phyloP scores from a whole-genome alignment of 192 early-diverging fungal genomes.

The Physocladia obscura region DNA sequence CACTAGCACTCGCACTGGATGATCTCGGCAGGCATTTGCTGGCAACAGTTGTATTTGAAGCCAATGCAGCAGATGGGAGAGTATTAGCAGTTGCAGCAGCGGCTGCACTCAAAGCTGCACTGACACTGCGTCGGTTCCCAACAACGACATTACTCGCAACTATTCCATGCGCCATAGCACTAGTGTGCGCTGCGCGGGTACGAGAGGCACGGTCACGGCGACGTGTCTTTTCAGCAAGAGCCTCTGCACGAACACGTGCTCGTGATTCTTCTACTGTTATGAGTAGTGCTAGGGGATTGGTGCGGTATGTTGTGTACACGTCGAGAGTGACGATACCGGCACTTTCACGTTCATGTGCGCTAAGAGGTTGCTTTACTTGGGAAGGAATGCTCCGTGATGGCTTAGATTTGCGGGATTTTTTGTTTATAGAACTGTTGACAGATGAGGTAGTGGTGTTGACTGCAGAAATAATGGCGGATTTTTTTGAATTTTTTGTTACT shows the following conservation, averaged over 20 bases:
- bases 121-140: background rate
- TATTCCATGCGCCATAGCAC: too few relatives aligned
- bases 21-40: too few relatives aligned
- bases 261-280: background rate
- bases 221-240: background rate
- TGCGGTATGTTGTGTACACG: constrained; percentile 32
- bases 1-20: too few relatives aligned
- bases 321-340: constrained; percentile 37
- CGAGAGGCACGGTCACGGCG: background rate
- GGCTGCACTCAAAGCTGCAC: background rate
- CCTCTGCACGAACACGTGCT: background rate
- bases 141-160: background rate
- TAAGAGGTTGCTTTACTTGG: background rate
- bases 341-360: background rate
- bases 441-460: too few relatives aligned
- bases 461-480: too few relatives aligned
- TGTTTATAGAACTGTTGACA: too few relatives aligned
- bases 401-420: constrained; percentile 10
- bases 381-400: constrained; percentile 2
- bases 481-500: too few relatives aligned
- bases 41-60: too few relatives aligned
- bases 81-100: background rate
- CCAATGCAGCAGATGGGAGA: background rate
- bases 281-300: constrained; percentile 25
- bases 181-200: background rate